Evolutionary conservation across 2,329 filamentous ascomycete species (phyloP).

Genomic region (Monascus ruber): DNA sequence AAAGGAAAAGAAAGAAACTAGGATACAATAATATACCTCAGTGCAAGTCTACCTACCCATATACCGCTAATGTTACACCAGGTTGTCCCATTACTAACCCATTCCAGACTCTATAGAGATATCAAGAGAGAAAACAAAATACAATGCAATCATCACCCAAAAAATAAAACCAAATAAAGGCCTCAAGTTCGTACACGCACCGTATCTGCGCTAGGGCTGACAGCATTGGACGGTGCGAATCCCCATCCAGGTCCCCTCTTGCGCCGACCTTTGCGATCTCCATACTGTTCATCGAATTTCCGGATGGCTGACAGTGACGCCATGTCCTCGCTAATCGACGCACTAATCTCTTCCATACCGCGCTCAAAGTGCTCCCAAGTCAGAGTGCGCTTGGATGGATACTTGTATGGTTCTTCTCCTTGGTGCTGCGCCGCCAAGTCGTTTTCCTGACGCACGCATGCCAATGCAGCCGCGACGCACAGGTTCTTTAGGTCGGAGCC

Average conservation of each 20-base stretch:
- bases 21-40: constrained; percentile 11
- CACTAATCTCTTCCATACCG: constrained; percentile 77
- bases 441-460: constrained; percentile 38
- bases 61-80: constrained; percentile 5
- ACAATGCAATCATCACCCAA: constrained; percentile 1
- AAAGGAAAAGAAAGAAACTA: constrained; percentile 2
- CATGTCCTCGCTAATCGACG: constrained; percentile 93
- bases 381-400: constrained; percentile 59
- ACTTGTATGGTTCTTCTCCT: constrained; percentile 40
- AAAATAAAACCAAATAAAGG: constrained; percentile 1
- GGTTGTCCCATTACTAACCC: constrained; percentile 5
- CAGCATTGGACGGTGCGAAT: constrained; percentile 31
- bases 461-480: constrained; percentile 38
- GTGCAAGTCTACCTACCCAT: constrained; percentile 20
- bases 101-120: not conserved
- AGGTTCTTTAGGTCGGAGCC: constrained; percentile 44
- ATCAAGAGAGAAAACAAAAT: not conserved
- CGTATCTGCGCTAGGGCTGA: constrained; percentile 22
- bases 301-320: constrained; percentile 69
- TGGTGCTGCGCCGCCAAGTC: constrained; percentile 25
- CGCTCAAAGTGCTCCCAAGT: constrained; percentile 65
- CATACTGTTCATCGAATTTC: constrained; percentile 93
- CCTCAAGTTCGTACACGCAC: constrained; percentile 30
- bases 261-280: constrained; percentile 60
- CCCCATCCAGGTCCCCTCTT: constrained; percentile 46